Conservation (phyloP, 441 rosid species). For the Corymbia citriodora region DNA sequence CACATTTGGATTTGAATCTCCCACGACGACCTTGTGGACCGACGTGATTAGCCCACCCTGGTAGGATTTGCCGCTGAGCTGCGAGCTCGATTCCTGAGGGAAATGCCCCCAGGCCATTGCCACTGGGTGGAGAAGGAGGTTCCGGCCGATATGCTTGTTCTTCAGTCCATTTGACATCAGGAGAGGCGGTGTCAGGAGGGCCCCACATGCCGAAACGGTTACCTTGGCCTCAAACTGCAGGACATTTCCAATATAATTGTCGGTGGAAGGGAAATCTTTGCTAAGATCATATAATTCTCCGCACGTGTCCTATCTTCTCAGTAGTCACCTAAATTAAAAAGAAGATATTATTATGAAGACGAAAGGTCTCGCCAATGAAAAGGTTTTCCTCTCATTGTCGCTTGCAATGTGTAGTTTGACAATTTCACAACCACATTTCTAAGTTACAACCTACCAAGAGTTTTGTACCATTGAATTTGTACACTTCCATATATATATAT, state of each 20-base stretch:
- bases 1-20: constrained; percentile 20
- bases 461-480: neutral
- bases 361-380: neutral
- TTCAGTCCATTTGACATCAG: constrained; percentile 72
- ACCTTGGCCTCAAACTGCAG: constrained; percentile 64
- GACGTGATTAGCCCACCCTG: constrained; percentile 96
- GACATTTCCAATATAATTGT: constrained; percentile 19
- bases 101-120: constrained; percentile 89
- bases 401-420: neutral
- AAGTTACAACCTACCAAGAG: neutral
- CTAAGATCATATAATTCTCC: neutral
- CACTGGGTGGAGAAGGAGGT: constrained; percentile 86
- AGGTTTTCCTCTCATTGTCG: neutral
- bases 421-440: neutral
- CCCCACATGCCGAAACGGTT: constrained; percentile 79
- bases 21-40: constrained; percentile 39
- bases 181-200: constrained; percentile 76
- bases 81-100: constrained; percentile 35
- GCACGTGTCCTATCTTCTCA: neutral
- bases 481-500: too few relatives aligned
- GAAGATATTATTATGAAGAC: neutral
- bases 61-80: constrained; percentile 40
- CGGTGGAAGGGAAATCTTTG: neutral
- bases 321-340: neutral
- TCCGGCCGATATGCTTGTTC: constrained; percentile 61